Evolutionary conservation across 2,329 filamentous ascomycete genomes (phyloP).

Genomic region (Alternaria tenuissima): DNA sequence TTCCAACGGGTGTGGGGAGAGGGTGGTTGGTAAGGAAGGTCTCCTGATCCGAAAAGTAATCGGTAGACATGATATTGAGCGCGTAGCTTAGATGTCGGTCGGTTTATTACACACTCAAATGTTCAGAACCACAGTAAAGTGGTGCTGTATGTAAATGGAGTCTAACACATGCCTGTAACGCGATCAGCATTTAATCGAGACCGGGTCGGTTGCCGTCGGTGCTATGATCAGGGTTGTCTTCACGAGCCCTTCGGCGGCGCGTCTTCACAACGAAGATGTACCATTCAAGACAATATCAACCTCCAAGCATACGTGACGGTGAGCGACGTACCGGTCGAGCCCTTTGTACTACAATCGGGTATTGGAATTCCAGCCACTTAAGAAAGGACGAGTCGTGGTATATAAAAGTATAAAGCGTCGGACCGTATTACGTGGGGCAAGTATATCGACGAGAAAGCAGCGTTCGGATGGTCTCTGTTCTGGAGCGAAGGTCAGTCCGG

Average conservation of each 20-base stretch:
- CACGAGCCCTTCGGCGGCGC: background rate
- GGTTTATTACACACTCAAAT: background rate
- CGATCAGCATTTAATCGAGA: constrained; percentile 17
- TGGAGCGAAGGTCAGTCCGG: constrained; percentile 17
- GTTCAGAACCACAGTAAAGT: constrained; percentile 42
- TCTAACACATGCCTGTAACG: constrained; percentile 41
- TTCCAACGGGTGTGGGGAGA: constrained; percentile 76
- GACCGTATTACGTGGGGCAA: constrained; percentile 10
- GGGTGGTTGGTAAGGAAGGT: constrained; percentile 52
- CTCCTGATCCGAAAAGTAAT: constrained; percentile 59
- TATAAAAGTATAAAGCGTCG: constrained; percentile 3
- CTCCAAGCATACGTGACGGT: background rate
- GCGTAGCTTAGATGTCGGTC: background rate
- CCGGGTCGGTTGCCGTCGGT: background rate
- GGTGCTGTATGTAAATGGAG: constrained; percentile 25
- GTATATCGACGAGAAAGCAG: background rate
- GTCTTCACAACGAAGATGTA: background rate
- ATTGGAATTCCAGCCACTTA: background rate
- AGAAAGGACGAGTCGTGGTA: background rate
- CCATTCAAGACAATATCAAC: background rate
- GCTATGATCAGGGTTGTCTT: background rate
- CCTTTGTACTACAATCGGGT: background rate
- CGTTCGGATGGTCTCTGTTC: background rate
- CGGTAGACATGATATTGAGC: constrained; percentile 44
- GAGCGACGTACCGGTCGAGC: constrained; percentile 17